Conservation (phyloP, 2,329 filamentous ascomycete genomes). For the Colletotrichum shisoi region DNA sequence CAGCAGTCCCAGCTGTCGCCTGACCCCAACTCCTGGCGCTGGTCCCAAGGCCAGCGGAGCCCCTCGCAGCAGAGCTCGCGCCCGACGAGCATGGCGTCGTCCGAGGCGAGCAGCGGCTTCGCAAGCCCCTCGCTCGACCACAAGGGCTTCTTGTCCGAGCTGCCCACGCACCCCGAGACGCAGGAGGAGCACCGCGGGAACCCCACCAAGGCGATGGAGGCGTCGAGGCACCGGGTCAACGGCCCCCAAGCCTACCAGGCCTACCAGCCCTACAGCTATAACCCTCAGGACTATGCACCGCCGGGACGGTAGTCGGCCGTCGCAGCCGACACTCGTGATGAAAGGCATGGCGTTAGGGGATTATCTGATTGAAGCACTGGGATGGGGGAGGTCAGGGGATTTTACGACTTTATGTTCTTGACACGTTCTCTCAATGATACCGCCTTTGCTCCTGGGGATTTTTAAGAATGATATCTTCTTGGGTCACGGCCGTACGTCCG, state of each 20-base stretch:
- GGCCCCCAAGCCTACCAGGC: conserved; percentile 32
- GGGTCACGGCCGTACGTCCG: neutral
- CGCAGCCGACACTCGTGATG: neutral
- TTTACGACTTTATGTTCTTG: neutral
- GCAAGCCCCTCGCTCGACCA: conserved; percentile 53
- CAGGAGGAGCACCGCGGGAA: conserved; percentile 52
- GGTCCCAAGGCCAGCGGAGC: conserved; percentile 51
- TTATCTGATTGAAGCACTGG: neutral
- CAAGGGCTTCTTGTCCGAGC: conserved; percentile 53
- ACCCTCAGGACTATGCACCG: conserved; percentile 52
- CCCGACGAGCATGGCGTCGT: conserved; percentile 50
- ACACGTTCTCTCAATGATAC: conserved; percentile 31
- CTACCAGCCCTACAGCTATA: conserved; percentile 49
- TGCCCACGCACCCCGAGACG: conserved; percentile 59
- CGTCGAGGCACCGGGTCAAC: conserved; percentile 32
- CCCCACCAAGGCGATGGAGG: conserved; percentile 13
- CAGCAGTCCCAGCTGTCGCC: conserved; percentile 40
- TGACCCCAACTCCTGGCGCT: conserved; percentile 51
- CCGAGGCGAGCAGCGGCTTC: conserved; percentile 45
- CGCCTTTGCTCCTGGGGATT: conserved; percentile 4
- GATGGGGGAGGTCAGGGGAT: too few species aligned
- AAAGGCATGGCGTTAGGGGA: neutral
- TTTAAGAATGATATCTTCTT: neutral
- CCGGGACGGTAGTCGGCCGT: conserved; percentile 11
- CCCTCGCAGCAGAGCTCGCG: conserved; percentile 46